phyloP scores from a whole-genome alignment of 2,329 filamentous ascomycete genomes.

The Nemania sp. region DNA sequence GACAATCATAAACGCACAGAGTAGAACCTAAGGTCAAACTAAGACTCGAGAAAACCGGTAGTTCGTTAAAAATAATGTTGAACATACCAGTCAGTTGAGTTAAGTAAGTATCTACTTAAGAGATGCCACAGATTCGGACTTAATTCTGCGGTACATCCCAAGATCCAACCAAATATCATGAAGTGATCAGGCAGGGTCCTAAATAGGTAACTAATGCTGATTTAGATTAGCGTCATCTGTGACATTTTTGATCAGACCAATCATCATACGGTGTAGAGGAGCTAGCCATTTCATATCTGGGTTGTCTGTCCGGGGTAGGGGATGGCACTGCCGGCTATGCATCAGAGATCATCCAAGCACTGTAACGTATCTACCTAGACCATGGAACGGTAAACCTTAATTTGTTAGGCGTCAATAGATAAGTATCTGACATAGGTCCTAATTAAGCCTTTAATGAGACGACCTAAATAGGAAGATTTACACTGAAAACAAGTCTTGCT shows the following conservation, averaged over 20 bases:
- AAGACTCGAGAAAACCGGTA: no score
- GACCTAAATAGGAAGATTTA: background rate
- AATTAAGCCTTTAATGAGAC: background rate
- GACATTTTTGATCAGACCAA: background rate
- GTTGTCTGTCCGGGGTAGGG: constrained; percentile 1
- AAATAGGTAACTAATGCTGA: constrained; percentile 2
- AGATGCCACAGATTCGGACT: no score
- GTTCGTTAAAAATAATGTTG: no score
- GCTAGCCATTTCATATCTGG: background rate
- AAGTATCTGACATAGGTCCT: background rate
- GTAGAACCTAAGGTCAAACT: background rate
- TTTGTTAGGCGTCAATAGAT: background rate
- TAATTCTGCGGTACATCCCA: no score
- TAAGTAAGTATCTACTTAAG: no score
- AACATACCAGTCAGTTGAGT: no score
- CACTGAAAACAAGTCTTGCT: background rate
- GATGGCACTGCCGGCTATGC: constrained; percentile 9
- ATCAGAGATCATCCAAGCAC: constrained; percentile 2
- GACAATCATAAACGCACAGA: background rate
- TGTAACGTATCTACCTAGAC: background rate
- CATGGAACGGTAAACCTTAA: background rate
- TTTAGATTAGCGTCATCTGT: constrained; percentile 7
- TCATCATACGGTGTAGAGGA: background rate
- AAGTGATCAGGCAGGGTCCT: background rate
- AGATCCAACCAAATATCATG: background rate